phyloP scores from a whole-genome alignment of 2,329 filamentous ascomycete species.

The Fusarium sp. region DNA sequence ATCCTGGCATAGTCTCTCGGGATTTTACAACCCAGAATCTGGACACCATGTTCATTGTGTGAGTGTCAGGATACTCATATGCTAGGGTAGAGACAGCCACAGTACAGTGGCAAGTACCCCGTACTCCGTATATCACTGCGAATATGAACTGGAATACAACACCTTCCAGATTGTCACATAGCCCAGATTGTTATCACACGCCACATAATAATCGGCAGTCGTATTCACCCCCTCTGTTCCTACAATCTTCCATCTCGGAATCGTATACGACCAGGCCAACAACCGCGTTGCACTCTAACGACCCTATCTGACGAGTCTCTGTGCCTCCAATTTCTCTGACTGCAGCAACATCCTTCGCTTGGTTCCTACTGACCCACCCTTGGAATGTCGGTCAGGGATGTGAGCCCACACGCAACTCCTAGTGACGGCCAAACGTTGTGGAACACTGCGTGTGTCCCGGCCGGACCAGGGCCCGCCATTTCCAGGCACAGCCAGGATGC shows the following conservation, averaged over 20 bases:
- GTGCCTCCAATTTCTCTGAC: conserved; percentile 51
- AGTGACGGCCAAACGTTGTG: conserved; percentile 39
- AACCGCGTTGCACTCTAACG: conserved; percentile 43
- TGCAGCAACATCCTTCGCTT: conserved; percentile 52
- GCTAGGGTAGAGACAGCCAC: conserved; percentile 6
- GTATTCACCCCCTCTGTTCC: conserved; percentile 37
- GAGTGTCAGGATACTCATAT: conserved; percentile 25
- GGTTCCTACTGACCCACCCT: conserved; percentile 42
- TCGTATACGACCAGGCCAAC: conserved; percentile 43
- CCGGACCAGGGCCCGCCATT: conserved; percentile 40
- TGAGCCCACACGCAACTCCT: conserved; percentile 40
- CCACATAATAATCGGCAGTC: conserved; percentile 21
- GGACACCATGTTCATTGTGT: conserved; percentile 12
- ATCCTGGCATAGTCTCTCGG: conserved; percentile 35
- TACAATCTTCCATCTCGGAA: conserved; percentile 25
- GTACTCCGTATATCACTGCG: neutral
- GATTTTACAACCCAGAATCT: conserved; percentile 25
- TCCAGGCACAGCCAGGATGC: conserved; percentile 46
- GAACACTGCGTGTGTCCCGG: conserved; percentile 37
- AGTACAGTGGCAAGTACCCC: conserved; percentile 13
- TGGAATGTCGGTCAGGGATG: conserved; percentile 53
- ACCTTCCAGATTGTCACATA: conserved; percentile 26
- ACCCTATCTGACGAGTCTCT: conserved; percentile 48
- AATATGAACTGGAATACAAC: conserved; percentile 24
- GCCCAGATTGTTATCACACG: conserved; percentile 21